phyloP scores from a whole-genome alignment of 179 eudicot species.

The Vitellaria paradoxa region DNA sequence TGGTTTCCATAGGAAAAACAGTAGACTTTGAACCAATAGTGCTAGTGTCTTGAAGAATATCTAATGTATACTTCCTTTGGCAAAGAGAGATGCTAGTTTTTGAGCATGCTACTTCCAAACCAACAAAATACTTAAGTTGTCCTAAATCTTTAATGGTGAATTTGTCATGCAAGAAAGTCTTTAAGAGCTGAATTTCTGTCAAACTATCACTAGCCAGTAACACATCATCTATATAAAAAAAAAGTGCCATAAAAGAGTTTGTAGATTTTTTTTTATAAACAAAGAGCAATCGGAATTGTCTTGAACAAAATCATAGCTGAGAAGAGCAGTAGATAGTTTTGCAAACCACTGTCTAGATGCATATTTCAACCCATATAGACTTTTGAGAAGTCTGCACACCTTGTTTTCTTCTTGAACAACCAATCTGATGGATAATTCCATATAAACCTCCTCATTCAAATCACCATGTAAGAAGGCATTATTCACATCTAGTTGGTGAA shows the following conservation, averaged over 20 bases:
- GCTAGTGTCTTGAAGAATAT: too few species aligned
- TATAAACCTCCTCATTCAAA: not conserved
- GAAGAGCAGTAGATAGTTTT: not conserved
- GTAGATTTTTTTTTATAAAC: not conserved
- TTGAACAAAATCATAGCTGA: not conserved
- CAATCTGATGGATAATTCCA: not conserved
- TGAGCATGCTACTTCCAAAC: not conserved
- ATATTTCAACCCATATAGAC: not conserved
- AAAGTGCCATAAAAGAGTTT: not conserved
- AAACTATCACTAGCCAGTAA: not conserved
- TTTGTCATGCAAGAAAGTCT: not conserved
- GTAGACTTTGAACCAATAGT: too few species aligned
- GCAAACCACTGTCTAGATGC: not conserved
- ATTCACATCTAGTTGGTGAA: not conserved
- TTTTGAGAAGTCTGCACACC: not conserved
- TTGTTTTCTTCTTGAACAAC: too few species aligned
- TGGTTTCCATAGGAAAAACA: constrained; percentile 1
- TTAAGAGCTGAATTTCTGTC: not conserved
- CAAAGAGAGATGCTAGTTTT: not conserved
- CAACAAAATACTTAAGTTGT: too few species aligned
- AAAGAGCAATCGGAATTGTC: not conserved
- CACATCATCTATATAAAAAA: not conserved
- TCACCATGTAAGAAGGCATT: not conserved
- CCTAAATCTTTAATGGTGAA: not conserved
- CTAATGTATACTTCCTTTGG: too few species aligned